Conservation (phyloP, 31 red algal species). For the Pterothamnion heteromorphum region DNA sequence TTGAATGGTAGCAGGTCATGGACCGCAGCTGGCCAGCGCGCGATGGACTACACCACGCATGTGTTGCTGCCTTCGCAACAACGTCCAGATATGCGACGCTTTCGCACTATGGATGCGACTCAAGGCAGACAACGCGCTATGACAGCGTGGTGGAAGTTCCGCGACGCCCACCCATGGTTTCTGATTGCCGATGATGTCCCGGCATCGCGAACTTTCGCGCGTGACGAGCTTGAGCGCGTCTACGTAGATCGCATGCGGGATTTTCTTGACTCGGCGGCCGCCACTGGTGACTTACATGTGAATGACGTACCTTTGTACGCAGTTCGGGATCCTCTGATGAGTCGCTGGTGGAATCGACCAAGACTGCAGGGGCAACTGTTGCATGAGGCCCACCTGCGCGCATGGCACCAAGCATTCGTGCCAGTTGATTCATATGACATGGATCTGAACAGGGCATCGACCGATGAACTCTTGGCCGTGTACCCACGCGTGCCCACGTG, state of each 20-base stretch:
- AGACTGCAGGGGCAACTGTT: neutral
- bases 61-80: too few relatives aligned
- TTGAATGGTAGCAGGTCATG: too few relatives aligned
- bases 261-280: neutral
- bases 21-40: too few relatives aligned
- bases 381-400: neutral
- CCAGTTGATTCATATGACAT: neutral
- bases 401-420: neutral
- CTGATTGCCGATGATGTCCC: too few relatives aligned
- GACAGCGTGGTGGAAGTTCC: too few relatives aligned
- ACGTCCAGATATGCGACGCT: too few relatives aligned
- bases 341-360: neutral
- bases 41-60: too few relatives aligned
- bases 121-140: too few relatives aligned
- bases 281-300: neutral
- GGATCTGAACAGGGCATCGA: neutral
- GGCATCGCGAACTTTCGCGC: too few relatives aligned
- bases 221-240: too few relatives aligned
- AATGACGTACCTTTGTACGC: neutral
- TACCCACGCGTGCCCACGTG: neutral
- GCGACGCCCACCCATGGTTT: too few relatives aligned
- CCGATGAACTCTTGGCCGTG: neutral
- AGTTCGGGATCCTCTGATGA: neutral
- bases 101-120: too few relatives aligned
- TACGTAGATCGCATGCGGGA: neutral